Percentiles rank a stretch among this genome's conserved stretches.
Evolutionary conservation across 2,329 filamentous ascomycete genomes (phyloP).

Genomic region (Colletotrichum brevisporum): DNA sequence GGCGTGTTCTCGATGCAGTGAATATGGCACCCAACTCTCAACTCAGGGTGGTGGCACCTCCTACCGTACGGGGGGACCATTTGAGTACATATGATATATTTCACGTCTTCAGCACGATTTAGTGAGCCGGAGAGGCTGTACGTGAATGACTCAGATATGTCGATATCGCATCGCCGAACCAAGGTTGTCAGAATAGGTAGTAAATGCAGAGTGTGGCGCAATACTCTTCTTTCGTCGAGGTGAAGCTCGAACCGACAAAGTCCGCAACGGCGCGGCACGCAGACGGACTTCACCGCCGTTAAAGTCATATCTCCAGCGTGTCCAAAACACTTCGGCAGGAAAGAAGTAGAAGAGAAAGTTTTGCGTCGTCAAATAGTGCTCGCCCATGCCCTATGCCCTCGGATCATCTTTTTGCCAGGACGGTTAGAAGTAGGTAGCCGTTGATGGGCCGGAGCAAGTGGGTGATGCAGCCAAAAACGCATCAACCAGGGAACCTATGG

Average conservation of each 20-base stretch:
- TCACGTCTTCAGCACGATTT: neutral
- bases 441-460: neutral
- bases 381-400: neutral
- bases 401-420: neutral
- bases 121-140: too few relatives aligned
- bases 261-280: neutral
- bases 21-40: neutral
- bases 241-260: neutral
- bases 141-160: neutral
- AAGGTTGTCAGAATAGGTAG: neutral
- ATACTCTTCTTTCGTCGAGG: neutral
- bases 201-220: neutral
- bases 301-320: neutral
- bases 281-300: neutral
- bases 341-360: neutral
- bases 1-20: neutral
- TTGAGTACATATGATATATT: neutral
- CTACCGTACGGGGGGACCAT: too few relatives aligned
- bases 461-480: neutral
- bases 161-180: neutral
- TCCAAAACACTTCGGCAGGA: neutral
- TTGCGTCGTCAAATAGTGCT: neutral
- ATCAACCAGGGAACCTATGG: too few relatives aligned
- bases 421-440: neutral
- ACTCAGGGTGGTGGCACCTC: neutral